These are phyloP conservation scores for Urtica urens DNA, from an alignment of 306 rosid species.

Conservation along the genomic window DNA sequence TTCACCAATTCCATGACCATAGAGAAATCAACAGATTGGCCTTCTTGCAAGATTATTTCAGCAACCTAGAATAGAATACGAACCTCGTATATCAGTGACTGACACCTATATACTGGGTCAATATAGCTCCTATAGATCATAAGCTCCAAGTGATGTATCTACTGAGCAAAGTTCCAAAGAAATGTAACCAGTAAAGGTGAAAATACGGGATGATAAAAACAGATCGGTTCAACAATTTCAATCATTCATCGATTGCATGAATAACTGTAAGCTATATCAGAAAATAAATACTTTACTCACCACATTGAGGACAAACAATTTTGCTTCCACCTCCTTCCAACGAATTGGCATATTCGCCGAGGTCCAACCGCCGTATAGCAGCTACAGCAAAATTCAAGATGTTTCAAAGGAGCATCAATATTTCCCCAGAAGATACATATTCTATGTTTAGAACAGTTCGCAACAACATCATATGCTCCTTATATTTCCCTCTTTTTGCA, in stretches of 20 bases:
- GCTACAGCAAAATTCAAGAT: conserved; percentile 33
- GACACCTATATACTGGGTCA: no score
- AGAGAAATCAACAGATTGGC: conserved; percentile 65
- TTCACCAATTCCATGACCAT: conserved; percentile 79
- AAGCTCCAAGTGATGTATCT: no score
- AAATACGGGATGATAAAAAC: no score
- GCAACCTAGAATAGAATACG: conserved; percentile 73
- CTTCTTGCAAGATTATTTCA: conserved; percentile 79
- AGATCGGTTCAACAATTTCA: no score
- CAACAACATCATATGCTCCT: no score
- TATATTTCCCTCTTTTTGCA: no score
- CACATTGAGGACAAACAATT: conserved; percentile 82
- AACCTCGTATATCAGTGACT: conserved; percentile 15
- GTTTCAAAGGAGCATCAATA: conserved; percentile 7
- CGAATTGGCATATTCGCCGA: conserved; percentile 57
- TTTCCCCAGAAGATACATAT: not conserved
- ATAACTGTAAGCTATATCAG: not conserved
- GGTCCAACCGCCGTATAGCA: conserved; percentile 68
- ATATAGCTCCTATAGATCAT: no score
- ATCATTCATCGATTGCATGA: no score
- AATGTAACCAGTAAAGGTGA: no score
- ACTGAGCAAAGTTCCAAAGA: no score
- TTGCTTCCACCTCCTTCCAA: conserved; percentile 94
- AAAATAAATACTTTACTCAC: conserved; percentile 39
- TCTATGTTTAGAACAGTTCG: no score